These are phyloP conservation scores for Globisporangium spiculum DNA, from an alignment of 352 stramenopile species.

Conservation along the genomic window DNA sequence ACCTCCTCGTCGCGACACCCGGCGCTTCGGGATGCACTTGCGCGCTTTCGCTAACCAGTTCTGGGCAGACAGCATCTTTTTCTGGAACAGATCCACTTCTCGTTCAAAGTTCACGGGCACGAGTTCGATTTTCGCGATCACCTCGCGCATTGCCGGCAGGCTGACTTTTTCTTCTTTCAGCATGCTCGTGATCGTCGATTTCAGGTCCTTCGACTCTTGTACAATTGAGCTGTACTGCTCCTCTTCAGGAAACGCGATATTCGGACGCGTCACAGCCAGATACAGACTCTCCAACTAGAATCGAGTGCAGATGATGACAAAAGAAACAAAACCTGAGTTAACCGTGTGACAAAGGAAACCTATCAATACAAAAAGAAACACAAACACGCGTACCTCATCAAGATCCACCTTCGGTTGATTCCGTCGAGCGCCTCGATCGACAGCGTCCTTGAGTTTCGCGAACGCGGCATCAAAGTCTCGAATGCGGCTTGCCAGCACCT, in stretches of 20 bases:
- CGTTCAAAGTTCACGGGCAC: constrained; percentile 84
- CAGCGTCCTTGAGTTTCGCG: constrained; percentile 56
- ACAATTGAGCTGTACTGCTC: constrained; percentile 42
- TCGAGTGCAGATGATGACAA: neutral
- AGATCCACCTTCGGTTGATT: constrained; percentile 65
- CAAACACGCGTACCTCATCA: constrained; percentile 32
- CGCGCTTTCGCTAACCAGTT: constrained; percentile 83
- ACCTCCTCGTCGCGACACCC: constrained; percentile 48
- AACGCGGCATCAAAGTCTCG: constrained; percentile 54
- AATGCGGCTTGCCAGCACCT: constrained; percentile 37
- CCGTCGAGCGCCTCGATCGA: constrained; percentile 60
- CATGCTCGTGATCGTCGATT: constrained; percentile 63
- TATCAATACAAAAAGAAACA: neutral
- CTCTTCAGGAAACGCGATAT: constrained; percentile 66
- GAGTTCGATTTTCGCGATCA: constrained; percentile 78
- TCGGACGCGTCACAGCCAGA: constrained; percentile 33
- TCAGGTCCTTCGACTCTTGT: constrained; percentile 58
- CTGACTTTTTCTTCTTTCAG: constrained; percentile 81
- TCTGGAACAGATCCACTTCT: constrained; percentile 77
- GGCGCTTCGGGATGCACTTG: constrained; percentile 84
- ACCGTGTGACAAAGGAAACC: neutral
- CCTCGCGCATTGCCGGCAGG: constrained; percentile 71
- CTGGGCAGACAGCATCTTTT: constrained; percentile 83
- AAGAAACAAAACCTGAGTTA: neutral
- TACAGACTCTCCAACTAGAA: constrained; percentile 47